Conservation (phyloP, 768 basidiomycete species). For the Cantharellus cinnabarinus region DNA sequence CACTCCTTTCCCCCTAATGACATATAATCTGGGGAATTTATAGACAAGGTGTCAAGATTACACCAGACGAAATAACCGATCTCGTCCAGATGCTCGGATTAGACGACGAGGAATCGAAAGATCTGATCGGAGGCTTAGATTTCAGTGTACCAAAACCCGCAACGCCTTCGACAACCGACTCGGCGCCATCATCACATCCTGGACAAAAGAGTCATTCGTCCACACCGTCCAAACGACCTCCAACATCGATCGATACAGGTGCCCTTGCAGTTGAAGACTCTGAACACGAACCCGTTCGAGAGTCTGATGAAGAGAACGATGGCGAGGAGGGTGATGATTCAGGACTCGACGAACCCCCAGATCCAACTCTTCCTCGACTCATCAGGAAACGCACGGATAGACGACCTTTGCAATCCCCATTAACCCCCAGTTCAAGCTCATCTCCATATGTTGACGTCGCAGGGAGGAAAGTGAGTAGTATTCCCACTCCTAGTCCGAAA, state of each 20-base stretch:
- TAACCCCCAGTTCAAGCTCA: not conserved
- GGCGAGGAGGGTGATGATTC: not conserved
- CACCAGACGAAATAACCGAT: constrained; percentile 49
- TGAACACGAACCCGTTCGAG: not conserved
- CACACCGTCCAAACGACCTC: too few species aligned
- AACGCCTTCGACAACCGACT: not conserved
- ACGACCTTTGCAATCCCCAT: not conserved
- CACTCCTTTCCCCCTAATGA: not conserved
- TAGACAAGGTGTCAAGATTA: constrained; percentile 48
- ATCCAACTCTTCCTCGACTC: not conserved
- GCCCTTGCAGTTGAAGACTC: not conserved
- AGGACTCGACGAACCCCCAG: not conserved
- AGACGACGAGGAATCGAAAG: constrained; percentile 54
- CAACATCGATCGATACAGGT: not conserved
- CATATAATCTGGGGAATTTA: not conserved
- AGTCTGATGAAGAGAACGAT: not conserved
- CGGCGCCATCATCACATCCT: not conserved
- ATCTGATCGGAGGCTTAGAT: constrained; percentile 42
- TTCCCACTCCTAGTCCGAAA: too few species aligned
- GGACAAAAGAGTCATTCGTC: not conserved
- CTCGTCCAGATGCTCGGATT: constrained; percentile 59
- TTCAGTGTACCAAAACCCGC: not conserved
- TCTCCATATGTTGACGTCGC: too few species aligned
- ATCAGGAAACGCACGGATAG: not conserved
- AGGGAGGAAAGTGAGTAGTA: too few species aligned